Conservation (phyloP, 257 asterid genomes). For the Solanum bulbocastanum region DNA sequence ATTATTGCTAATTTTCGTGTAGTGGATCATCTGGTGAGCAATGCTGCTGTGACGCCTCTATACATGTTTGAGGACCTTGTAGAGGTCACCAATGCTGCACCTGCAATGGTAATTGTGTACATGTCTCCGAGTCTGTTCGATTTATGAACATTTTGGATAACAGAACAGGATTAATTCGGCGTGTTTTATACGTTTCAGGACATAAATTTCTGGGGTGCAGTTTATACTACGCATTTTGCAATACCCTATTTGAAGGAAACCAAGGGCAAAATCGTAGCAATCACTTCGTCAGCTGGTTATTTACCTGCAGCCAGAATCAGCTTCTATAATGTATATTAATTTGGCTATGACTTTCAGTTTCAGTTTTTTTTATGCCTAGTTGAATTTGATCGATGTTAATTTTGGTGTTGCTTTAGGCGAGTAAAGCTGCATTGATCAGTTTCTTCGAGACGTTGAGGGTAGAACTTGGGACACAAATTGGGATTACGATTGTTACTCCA, state of each 20-base stretch:
- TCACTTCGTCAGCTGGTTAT: conserved; percentile 54
- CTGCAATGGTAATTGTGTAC: conserved; percentile 27
- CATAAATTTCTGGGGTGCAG: conserved; percentile 63
- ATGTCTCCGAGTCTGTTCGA: not conserved
- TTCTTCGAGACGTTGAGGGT: conserved; percentile 67
- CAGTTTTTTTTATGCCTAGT: not conserved
- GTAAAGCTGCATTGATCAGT: conserved; percentile 60
- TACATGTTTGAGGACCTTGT: conserved; percentile 41
- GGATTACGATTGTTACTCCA: conserved; percentile 53
- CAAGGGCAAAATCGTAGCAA: conserved; percentile 43
- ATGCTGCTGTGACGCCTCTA: conserved; percentile 47
- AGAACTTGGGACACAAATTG: conserved; percentile 55
- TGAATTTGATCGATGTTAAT: not conserved
- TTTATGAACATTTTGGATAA: not conserved
- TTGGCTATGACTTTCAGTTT: not conserved
- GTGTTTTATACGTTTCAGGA: conserved; percentile 21
- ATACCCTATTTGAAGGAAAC: conserved; percentile 48
- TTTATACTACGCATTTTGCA: conserved; percentile 44
- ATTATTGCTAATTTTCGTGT: not conserved
- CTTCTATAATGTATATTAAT: conserved; percentile 41
- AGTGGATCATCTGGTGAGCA: conserved; percentile 62
- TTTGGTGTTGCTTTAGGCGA: conserved; percentile 31
- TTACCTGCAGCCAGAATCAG: conserved; percentile 53
- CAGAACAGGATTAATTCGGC: not conserved
- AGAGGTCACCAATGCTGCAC: conserved; percentile 29